A percentile compares a stretch with the other conserved stretches of the same genome.
Conservation (phyloP, 1,139 yeast genomes). For the Sugiyamaella japonica region DNA sequence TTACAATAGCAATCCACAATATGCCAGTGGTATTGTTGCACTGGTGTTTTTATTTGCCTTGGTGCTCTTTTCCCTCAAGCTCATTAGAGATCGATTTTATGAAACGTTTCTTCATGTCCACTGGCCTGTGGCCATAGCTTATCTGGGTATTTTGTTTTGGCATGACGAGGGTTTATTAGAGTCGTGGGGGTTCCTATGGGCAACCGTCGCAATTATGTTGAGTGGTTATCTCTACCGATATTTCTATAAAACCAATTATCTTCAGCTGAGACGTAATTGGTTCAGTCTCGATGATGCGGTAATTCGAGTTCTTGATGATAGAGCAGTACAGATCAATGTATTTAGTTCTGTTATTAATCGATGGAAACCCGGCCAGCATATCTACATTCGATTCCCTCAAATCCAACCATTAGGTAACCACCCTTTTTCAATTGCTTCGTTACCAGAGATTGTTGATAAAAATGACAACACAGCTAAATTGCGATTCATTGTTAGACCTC, state of each 20-base stretch:
- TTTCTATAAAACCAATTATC: conserved; percentile 50
- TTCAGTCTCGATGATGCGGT: conserved; percentile 51
- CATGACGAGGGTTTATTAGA: conserved; percentile 48
- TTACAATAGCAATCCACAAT: conserved; percentile 20
- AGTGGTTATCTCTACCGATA: conserved; percentile 54
- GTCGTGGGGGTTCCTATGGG: conserved; percentile 54
- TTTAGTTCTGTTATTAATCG: conserved; percentile 41
- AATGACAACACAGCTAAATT: conserved; percentile 35
- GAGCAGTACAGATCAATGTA: conserved; percentile 48
- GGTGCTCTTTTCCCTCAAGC: conserved; percentile 50
- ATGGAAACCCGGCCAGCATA: conserved; percentile 66
- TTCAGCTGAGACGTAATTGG: conserved; percentile 46
- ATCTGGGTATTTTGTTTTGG: conserved; percentile 53
- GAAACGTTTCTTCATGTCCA: conserved; percentile 58
- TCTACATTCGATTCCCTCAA: conserved; percentile 53
- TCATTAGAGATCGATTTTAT: conserved; percentile 49
- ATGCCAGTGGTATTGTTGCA: conserved; percentile 47
- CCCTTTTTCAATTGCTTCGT: conserved; percentile 59
- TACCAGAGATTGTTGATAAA: conserved; percentile 36
- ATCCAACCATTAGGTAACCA: conserved; percentile 55
- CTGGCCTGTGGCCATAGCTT: conserved; percentile 60
- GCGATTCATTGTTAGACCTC: conserved; percentile 53
- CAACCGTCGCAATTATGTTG: conserved; percentile 57
- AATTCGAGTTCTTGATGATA: conserved; percentile 40
- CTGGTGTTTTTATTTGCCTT: conserved; percentile 49